Conservation (phyloP, 202 grass and related monocot species). For the Tripidium arundinaceum region DNA sequence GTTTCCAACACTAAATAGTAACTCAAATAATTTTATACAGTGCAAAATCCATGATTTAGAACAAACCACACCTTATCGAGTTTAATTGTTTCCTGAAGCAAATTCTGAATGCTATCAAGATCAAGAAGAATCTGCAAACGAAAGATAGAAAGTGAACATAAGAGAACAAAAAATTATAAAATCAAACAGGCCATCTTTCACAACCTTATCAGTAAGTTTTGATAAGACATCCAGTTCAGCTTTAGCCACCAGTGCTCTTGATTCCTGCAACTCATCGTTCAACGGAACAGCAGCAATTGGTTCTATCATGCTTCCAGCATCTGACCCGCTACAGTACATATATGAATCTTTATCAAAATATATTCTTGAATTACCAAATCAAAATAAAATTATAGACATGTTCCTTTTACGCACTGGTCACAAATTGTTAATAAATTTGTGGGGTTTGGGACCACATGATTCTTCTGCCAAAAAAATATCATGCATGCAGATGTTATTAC, state of each 20-base stretch:
- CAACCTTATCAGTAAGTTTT: slow-evolving; percentile 74
- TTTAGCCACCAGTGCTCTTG: slow-evolving; percentile 53
- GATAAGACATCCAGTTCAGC: slow-evolving; percentile 66
- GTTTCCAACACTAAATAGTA: slow-evolving; percentile 8
- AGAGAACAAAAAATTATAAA: slow-evolving; percentile 8
- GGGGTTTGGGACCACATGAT: background rate
- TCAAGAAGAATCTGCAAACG: slow-evolving; percentile 54
- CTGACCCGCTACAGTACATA: slow-evolving; percentile 51
- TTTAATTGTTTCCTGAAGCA: slow-evolving; percentile 49
- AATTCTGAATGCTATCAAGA: slow-evolving; percentile 59
- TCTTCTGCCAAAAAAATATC: background rate
- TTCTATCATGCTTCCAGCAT: slow-evolving; percentile 61
- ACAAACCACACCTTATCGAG: slow-evolving; percentile 51
- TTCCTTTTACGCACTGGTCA: background rate
- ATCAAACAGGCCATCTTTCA: slow-evolving; percentile 17
- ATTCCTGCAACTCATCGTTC: slow-evolving; percentile 73
- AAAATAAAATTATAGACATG: background rate
- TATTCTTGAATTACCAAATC: slow-evolving; percentile 24
- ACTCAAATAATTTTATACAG: background rate
- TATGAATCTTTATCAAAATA: slow-evolving; percentile 25
- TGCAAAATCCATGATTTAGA: background rate
- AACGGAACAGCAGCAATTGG: slow-evolving; percentile 67
- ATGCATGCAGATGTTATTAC: background rate
- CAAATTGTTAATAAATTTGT: background rate
- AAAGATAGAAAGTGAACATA: slow-evolving; percentile 24